phyloP scores from a whole-genome alignment of 2,329 filamentous ascomycete genomes.

The Fusarium azukiicola region DNA sequence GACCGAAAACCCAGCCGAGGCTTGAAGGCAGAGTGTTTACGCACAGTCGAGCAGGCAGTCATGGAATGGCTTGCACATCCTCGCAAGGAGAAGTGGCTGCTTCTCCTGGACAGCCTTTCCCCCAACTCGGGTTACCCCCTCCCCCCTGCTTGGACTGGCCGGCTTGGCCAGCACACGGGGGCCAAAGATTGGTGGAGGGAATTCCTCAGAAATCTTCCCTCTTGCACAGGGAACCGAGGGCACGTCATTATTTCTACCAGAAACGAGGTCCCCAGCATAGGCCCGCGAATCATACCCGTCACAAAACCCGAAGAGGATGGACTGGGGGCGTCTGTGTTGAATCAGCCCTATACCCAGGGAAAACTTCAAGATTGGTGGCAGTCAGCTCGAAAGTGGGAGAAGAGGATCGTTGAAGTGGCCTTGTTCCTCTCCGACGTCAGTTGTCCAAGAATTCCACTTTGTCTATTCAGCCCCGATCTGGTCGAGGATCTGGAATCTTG shows the following conservation, averaged over 20 bases:
- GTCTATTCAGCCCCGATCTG: not conserved
- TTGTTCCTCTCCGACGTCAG: not conserved
- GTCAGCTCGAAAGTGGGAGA: not conserved
- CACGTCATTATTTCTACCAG: not conserved
- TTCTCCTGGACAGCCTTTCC: not conserved
- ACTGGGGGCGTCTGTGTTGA: not conserved
- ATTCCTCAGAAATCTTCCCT: not conserved
- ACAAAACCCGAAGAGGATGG: not conserved
- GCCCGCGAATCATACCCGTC: not conserved
- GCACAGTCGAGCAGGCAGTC: not conserved
- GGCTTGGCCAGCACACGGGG: not conserved
- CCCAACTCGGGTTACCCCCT: not conserved
- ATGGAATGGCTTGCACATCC: not conserved
- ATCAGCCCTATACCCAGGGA: not conserved
- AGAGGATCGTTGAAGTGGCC: not conserved
- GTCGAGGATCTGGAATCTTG: not conserved
- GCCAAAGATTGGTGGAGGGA: not conserved
- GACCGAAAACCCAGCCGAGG: not conserved
- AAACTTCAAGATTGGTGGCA: not conserved
- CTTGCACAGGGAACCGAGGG: not conserved
- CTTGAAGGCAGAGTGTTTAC: not conserved
- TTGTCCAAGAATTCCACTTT: not conserved
- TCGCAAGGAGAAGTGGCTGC: not conserved
- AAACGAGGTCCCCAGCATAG: not conserved
- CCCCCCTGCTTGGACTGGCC: not conserved